Conservation (phyloP, 106 monocot species). For the Platanthera guangdongensis region DNA sequence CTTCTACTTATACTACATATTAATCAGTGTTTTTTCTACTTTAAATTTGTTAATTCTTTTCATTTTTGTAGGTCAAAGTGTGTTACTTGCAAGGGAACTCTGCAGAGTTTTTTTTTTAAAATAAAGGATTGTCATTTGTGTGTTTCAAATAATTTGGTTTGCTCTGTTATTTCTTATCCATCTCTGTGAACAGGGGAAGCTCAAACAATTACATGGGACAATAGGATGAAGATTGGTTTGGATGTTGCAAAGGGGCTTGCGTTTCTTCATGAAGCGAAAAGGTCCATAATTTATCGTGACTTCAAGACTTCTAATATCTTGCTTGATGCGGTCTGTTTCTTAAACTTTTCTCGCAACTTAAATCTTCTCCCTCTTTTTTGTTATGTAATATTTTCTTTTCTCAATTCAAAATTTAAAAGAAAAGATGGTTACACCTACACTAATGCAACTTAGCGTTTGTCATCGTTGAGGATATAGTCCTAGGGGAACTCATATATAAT, state of each 20-base stretch:
- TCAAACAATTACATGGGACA: slow-evolving; percentile 30
- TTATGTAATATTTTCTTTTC: too few relatives aligned
- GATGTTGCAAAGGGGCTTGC: slow-evolving; percentile 43
- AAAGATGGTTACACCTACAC: too few relatives aligned
- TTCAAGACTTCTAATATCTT: slow-evolving; percentile 50
- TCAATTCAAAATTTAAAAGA: too few relatives aligned
- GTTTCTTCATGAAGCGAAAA: slow-evolving; percentile 25
- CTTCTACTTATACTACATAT: neutral
- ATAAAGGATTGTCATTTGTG: neutral
- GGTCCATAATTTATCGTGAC: slow-evolving; percentile 35
- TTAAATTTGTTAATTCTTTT: neutral
- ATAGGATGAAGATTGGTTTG: slow-evolving; percentile 41
- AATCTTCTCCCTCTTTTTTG: neutral
- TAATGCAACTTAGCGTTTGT: too few relatives aligned
- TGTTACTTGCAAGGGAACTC: neutral
- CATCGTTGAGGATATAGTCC: too few relatives aligned
- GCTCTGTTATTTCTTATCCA: neutral
- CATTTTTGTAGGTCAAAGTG: neutral
- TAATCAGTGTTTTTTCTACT: neutral
- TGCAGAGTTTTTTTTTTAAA: neutral
- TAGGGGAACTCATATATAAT: too few relatives aligned
- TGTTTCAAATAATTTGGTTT: neutral
- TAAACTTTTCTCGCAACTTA: slow-evolving; percentile 1
- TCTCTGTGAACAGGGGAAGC: slow-evolving; percentile 1
- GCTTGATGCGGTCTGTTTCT: slow-evolving; percentile 20